Conservation (phyloP, 1,139 yeast species). For the Sugiyamaella xylanicola region DNA sequence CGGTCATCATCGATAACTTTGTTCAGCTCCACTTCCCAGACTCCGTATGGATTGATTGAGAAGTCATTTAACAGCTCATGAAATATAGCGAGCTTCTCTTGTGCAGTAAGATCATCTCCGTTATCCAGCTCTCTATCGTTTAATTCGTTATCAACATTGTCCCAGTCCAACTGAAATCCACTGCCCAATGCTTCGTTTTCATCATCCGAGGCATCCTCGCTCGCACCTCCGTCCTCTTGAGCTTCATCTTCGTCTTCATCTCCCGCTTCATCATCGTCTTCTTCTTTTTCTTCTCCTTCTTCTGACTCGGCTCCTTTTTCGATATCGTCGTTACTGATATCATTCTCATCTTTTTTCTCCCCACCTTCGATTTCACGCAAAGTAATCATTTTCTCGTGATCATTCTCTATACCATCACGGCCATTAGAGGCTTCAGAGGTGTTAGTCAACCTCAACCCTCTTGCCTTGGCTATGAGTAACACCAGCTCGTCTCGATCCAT, state of each 20-base stretch:
- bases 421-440: background rate
- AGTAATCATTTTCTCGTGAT: too few species aligned
- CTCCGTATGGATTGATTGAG: slow-evolving; percentile 46
- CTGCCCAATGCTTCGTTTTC: slow-evolving; percentile 22
- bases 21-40: slow-evolving; percentile 53
- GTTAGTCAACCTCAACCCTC: slow-evolving; percentile 43
- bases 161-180: slow-evolving; percentile 24
- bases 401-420: background rate
- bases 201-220: slow-evolving; percentile 24
- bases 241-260: slow-evolving; percentile 20
- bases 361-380: slow-evolving; percentile 22
- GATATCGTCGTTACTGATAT: background rate
- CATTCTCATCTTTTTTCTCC: slow-evolving; percentile 16
- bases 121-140: slow-evolving; percentile 21
- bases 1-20: slow-evolving; percentile 47
- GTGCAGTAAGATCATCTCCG: slow-evolving; percentile 20
- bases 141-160: slow-evolving; percentile 27
- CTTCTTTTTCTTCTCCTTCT: slow-evolving; percentile 10
- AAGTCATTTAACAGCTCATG: slow-evolving; percentile 38
- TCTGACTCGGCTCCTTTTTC: too few species aligned
- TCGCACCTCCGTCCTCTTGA: background rate
- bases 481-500: slow-evolving; percentile 45
- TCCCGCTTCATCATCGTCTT: slow-evolving; percentile 22
- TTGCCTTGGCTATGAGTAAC: slow-evolving; percentile 48
- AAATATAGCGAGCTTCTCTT: slow-evolving; percentile 30